A percentile compares a stretch with the other conserved stretches of the same genome.
These are phyloP conservation scores for Mycosphaerella arachidis DNA, from an alignment of 2,329 filamentous ascomycete genomes.

Conservation along the genomic window DNA sequence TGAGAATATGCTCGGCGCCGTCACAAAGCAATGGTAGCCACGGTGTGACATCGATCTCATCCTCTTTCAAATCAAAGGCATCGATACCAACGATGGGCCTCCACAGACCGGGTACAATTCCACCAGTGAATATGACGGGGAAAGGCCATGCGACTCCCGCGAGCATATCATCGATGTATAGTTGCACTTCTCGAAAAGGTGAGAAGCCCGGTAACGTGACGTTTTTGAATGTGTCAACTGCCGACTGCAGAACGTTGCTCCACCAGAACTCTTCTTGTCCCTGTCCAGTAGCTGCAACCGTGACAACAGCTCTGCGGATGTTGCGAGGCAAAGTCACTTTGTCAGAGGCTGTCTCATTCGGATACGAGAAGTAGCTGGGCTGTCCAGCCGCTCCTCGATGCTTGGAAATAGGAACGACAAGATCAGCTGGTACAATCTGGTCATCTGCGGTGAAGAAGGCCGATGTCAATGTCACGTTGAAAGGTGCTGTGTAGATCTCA, in stretches of 20 bases:
- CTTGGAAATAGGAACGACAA: conserved; percentile 63
- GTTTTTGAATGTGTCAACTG: conserved; percentile 55
- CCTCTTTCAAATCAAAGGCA: conserved; percentile 72
- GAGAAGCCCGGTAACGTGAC: conserved; percentile 61
- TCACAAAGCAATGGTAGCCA: conserved; percentile 68
- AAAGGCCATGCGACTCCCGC: conserved; percentile 78
- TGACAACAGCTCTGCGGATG: conserved; percentile 64
- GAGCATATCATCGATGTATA: conserved; percentile 66
- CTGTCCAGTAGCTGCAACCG: conserved; percentile 74
- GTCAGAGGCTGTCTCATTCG: conserved; percentile 57
- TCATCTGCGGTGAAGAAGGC: conserved; percentile 59
- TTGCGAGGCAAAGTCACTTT: conserved; percentile 62
- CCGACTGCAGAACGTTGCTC: conserved; percentile 65
- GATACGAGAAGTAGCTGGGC: conserved; percentile 65
- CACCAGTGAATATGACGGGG: conserved; percentile 77
- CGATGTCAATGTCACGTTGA: conserved; percentile 70
- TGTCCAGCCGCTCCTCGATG: conserved; percentile 46
- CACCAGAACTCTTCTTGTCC: conserved; percentile 80
- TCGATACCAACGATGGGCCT: conserved; percentile 73
- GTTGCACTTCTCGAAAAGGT: conserved; percentile 72
- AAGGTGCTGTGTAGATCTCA: conserved; percentile 65
- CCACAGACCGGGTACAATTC: conserved; percentile 71
- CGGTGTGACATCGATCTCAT: conserved; percentile 77
- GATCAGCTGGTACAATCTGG: conserved; percentile 49
- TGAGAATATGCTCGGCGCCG: conserved; percentile 60